Evolutionary conservation across 139 green algal genomes (phyloP).

Genomic region (Deuterostichococcus epilithicus): DNA sequence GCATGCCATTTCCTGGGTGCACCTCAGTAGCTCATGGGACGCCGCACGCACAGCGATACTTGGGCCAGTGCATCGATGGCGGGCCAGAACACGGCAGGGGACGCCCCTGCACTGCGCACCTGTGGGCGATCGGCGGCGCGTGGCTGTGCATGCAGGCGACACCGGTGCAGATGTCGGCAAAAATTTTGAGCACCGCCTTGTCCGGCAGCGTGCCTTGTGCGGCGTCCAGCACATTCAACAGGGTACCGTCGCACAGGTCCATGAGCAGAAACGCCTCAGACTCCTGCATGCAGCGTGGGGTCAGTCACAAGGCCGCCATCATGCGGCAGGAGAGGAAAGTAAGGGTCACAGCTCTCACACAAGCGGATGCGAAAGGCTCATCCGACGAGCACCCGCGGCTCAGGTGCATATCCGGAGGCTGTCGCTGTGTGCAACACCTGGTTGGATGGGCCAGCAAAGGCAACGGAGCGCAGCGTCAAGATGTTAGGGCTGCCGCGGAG

Average conservation of each 20-base stretch:
- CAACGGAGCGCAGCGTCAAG: constrained; percentile 57
- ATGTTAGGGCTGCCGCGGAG: constrained; percentile 45
- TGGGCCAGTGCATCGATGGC: too few species aligned
- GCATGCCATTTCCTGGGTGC: too few species aligned
- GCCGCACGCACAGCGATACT: too few species aligned
- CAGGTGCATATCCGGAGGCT: background rate
- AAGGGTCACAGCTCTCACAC: too few species aligned
- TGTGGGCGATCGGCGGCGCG: constrained; percentile 66
- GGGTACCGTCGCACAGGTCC: constrained; percentile 66
- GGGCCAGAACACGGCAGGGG: too few species aligned
- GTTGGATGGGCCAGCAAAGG: constrained; percentile 39
- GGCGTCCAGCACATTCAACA: constrained; percentile 54
- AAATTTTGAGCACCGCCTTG: constrained; percentile 46
- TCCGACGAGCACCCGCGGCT: too few species aligned
- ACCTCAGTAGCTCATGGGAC: too few species aligned
- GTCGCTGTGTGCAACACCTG: background rate
- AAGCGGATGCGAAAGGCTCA: too few species aligned
- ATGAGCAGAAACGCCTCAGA: constrained; percentile 76
- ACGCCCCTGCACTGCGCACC: too few species aligned
- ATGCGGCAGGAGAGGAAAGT: too few species aligned
- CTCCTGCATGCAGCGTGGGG: constrained; percentile 23
- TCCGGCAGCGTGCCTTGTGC: constrained; percentile 39
- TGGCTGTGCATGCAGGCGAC: constrained; percentile 72
- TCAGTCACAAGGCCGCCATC: too few species aligned
- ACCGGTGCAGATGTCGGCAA: constrained; percentile 53